phyloP scores from a whole-genome alignment of 2,329 filamentous ascomycete species.

The Colletotrichum sp. region DNA sequence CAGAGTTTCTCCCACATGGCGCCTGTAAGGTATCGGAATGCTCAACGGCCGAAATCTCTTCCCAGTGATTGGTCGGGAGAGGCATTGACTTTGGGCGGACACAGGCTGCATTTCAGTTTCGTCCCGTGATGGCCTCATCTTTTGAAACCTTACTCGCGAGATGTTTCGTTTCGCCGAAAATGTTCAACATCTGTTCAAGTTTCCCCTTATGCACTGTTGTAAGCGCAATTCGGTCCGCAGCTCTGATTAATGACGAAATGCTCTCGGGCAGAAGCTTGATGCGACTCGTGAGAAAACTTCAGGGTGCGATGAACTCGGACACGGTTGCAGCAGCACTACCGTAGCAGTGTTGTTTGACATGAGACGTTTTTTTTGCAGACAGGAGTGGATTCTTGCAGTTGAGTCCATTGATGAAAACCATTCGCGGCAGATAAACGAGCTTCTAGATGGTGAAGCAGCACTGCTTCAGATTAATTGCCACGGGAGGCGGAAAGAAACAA shows the following conservation, averaged over 20 bases:
- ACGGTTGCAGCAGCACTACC: background rate
- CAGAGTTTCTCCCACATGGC: background rate
- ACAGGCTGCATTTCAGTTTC: slow-evolving; percentile 1
- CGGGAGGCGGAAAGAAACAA: background rate
- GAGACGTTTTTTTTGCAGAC: background rate
- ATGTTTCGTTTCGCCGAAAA: background rate
- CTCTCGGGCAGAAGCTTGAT: background rate
- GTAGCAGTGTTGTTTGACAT: background rate
- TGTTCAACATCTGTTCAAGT: background rate
- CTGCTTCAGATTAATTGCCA: background rate
- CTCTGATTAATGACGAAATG: background rate
- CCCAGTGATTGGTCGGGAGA: background rate
- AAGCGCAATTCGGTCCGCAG: background rate
- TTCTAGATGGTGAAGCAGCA: background rate
- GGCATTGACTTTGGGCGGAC: background rate
- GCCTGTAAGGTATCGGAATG: background rate
- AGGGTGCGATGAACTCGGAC: background rate
- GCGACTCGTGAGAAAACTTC: background rate
- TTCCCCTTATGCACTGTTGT: background rate
- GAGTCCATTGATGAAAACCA: background rate
- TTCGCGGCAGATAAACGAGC: background rate
- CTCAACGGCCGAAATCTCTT: background rate
- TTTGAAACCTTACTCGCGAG: background rate
- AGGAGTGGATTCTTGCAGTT: background rate
- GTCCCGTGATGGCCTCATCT: slow-evolving; percentile 3